Conservation (phyloP, 805 yeast genomes). For the Saccharomyces kudriavzevii region DNA sequence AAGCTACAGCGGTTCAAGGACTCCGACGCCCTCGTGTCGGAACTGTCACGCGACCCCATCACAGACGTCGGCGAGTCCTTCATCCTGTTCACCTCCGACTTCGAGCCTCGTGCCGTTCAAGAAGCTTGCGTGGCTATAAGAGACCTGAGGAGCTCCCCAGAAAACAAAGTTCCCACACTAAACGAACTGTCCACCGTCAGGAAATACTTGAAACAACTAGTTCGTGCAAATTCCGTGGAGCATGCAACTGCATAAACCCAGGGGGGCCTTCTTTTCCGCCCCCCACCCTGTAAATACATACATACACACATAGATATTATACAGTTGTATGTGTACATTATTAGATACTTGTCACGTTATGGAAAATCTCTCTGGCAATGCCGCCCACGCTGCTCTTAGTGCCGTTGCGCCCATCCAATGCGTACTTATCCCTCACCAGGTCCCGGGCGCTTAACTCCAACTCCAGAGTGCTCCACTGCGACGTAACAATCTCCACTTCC, state of each 20-base stretch:
- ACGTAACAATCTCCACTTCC: constrained; percentile 46
- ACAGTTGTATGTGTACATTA: not conserved
- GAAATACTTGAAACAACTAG: constrained; percentile 25
- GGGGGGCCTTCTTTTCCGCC: not conserved
- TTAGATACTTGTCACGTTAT: constrained; percentile 3
- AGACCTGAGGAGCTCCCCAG: constrained; percentile 38
- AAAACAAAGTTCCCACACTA: constrained; percentile 25
- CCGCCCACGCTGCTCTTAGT: not conserved
- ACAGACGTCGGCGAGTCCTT: constrained; percentile 37
- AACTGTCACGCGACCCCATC: constrained; percentile 11
- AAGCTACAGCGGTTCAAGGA: constrained; percentile 50
- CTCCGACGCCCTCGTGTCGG: not conserved
- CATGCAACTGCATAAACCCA: not conserved
- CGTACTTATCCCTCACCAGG: constrained; percentile 17
- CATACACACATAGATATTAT: not conserved
- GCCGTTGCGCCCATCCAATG: constrained; percentile 4
- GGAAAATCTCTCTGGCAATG: constrained; percentile 2
- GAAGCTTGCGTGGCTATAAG: constrained; percentile 36
- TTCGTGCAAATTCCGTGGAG: constrained; percentile 11
- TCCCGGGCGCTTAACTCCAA: constrained; percentile 32
- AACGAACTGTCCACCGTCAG: constrained; percentile 32
- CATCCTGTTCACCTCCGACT: constrained; percentile 40
- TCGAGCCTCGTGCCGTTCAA: constrained; percentile 33
- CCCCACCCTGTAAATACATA: not conserved
- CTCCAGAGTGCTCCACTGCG: constrained; percentile 55